These are phyloP conservation scores for Colletotrichum coccodes DNA, from an alignment of 2,329 filamentous ascomycete genomes.

Conservation along the genomic window DNA sequence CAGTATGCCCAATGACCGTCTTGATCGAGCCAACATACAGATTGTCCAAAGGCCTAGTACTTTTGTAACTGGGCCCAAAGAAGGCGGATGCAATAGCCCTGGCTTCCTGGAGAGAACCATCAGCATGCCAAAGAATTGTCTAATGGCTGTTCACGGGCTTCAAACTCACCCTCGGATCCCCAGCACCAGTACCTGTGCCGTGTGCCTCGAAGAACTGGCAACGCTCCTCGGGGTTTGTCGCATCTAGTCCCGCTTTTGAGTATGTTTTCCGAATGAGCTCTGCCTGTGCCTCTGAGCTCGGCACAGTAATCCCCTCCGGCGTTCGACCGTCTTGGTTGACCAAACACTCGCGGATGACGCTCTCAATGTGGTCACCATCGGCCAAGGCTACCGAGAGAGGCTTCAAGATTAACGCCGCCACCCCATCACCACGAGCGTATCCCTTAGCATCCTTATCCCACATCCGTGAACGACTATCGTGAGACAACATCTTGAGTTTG, in stretches of 20 bases:
- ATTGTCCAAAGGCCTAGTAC: too few relatives aligned
- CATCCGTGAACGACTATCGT: conserved; percentile 46
- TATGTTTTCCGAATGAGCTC: conserved; percentile 41
- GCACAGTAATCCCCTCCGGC: conserved; percentile 47
- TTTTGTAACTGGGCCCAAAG: conserved; percentile 34
- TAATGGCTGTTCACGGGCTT: too few relatives aligned
- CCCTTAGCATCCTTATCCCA: conserved; percentile 58
- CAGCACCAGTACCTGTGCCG: conserved; percentile 38
- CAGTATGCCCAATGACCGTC: conserved; percentile 41
- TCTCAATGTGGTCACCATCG: conserved; percentile 39
- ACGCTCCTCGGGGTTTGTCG: conserved; percentile 13
- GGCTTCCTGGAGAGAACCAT: too few relatives aligned
- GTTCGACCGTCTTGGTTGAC: conserved; percentile 38
- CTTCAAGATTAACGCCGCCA: conserved; percentile 59
- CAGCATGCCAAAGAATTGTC: too few relatives aligned
- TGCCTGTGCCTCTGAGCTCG: conserved; percentile 41
- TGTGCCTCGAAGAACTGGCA: conserved; percentile 43
- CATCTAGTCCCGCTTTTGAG: conserved; percentile 19
- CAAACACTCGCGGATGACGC: conserved; percentile 37
- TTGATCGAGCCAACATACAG: conserved; percentile 41
- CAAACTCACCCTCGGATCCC: too few relatives aligned
- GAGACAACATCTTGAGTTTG: conserved; percentile 47
- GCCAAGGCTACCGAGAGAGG: conserved; percentile 51
- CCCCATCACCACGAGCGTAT: conserved; percentile 63
- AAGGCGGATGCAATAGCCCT: conserved; percentile 38